Conservation (phyloP, 257 asterid species). For the Fraxinus quadrangulata region DNA sequence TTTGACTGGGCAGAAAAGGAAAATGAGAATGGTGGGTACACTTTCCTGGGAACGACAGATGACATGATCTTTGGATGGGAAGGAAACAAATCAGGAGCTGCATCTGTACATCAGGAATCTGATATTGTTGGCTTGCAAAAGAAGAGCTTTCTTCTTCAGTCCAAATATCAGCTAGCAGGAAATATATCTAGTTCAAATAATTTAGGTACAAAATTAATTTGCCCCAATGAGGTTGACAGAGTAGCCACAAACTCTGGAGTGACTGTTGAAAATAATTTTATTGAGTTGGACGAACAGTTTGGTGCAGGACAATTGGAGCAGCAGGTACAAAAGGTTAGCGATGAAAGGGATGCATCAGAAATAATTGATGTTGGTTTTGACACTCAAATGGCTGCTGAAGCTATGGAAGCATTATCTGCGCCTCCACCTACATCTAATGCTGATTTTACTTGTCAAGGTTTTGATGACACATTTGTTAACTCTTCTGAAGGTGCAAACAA, state of each 20-base stretch:
- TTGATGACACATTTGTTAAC: slow-evolving; percentile 27
- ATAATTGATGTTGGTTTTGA: slow-evolving; percentile 57
- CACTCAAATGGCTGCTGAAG: slow-evolving; percentile 94
- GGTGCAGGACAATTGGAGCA: slow-evolving; percentile 31
- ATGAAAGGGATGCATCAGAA: slow-evolving; percentile 29
- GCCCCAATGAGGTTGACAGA: slow-evolving; percentile 22
- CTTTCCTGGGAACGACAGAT: slow-evolving; percentile 29
- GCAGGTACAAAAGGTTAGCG: slow-evolving; percentile 34
- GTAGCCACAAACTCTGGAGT: slow-evolving; percentile 29
- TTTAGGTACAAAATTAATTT: slow-evolving; percentile 14
- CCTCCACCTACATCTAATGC: slow-evolving; percentile 38
- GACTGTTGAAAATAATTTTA: slow-evolving; percentile 25
- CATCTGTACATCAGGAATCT: slow-evolving; percentile 29
- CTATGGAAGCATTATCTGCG: slow-evolving; percentile 70
- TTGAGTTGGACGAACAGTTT: slow-evolving; percentile 36
- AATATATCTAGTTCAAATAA: slow-evolving; percentile 17
- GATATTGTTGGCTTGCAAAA: slow-evolving; percentile 27
- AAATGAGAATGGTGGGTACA: slow-evolving; percentile 29
- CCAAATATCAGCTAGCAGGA: slow-evolving; percentile 29
- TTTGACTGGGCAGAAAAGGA: slow-evolving; percentile 66
- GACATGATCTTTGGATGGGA: slow-evolving; percentile 25
- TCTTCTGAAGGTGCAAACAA: slow-evolving; percentile 25
- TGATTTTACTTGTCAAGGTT: slow-evolving; percentile 34
- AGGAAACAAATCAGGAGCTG: slow-evolving; percentile 26
- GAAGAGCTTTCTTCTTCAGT: slow-evolving; percentile 29